Conservation (phyloP, 1,284 basidiomycete genomes). For the Pseudozyma flocculosa region DNA sequence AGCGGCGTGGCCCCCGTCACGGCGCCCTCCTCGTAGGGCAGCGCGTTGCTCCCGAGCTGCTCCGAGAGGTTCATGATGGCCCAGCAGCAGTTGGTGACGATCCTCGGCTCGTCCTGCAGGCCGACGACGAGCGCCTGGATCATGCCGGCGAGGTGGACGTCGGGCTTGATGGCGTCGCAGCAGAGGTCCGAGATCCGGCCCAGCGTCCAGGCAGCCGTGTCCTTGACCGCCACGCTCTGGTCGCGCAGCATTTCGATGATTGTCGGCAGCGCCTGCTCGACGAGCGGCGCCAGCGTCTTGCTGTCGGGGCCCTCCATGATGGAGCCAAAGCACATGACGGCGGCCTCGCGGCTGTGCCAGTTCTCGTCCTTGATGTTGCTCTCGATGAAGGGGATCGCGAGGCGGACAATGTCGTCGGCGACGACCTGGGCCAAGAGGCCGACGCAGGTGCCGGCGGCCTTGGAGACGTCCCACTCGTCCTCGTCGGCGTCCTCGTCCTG, state of each 20-base stretch:
- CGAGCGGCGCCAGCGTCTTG: slow-evolving; percentile 79
- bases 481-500: slow-evolving; percentile 98
- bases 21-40: slow-evolving; percentile 61
- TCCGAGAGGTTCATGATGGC: slow-evolving; percentile 81
- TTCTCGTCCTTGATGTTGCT: slow-evolving; percentile 84
- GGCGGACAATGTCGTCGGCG: slow-evolving; percentile 83
- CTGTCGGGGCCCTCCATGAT: slow-evolving; percentile 96
- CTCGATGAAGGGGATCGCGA: slow-evolving; percentile 97
- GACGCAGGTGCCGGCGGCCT: slow-evolving; percentile 95
- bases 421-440: slow-evolving; percentile 86
- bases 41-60: slow-evolving; percentile 44
- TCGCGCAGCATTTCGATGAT: slow-evolving; percentile 96
- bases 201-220: slow-evolving; percentile 96
- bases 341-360: slow-evolving; percentile 94
- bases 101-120: slow-evolving; percentile 77
- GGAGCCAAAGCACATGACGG: slow-evolving; percentile 96
- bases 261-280: slow-evolving; percentile 88
- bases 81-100: slow-evolving; percentile 94
- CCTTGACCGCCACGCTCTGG: slow-evolving; percentile 81
- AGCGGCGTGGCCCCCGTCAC: slow-evolving; percentile 66
- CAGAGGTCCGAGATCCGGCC: slow-evolving; percentile 91
- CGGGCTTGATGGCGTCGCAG: slow-evolving; percentile 81
- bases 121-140: slow-evolving; percentile 81
- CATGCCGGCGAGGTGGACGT: slow-evolving; percentile 81
- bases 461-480: slow-evolving; percentile 97